phyloP scores from a whole-genome alignment of 108 stramenopile genomes.

The Cylindrotheca closterium region DNA sequence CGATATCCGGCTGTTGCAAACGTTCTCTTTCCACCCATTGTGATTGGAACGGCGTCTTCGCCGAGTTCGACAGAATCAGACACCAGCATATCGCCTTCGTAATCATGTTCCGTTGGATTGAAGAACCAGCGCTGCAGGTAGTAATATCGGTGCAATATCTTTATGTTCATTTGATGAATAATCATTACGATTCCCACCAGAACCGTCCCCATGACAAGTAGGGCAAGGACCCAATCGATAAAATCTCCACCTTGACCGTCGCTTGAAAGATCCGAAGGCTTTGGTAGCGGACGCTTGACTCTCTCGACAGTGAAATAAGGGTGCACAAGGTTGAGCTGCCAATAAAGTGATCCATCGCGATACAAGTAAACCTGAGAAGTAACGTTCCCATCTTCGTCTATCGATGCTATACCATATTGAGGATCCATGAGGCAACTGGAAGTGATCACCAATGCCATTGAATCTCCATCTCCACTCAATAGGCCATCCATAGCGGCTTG shows the following conservation, averaged over 20 bases:
- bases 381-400: constrained; percentile 31
- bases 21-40: constrained; percentile 41
- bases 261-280: constrained; percentile 7
- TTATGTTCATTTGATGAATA: constrained; percentile 42
- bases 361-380: constrained; percentile 60
- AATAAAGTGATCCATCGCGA: constrained; percentile 66
- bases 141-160: constrained; percentile 22
- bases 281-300: constrained; percentile 25
- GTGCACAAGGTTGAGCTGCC: constrained; percentile 63
- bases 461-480: constrained; percentile 70
- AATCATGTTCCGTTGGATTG: constrained; percentile 37
- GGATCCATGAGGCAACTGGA: constrained; percentile 68
- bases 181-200: constrained; percentile 34
- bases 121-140: constrained; percentile 53
- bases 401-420: constrained; percentile 52
- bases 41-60: constrained; percentile 45
- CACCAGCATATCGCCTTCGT: constrained; percentile 13
- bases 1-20: neutral
- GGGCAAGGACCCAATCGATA: constrained; percentile 48
- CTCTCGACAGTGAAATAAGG: constrained; percentile 59
- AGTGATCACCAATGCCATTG: constrained; percentile 52
- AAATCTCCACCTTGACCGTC: constrained; percentile 33
- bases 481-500: constrained; percentile 47
- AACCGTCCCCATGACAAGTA: constrained; percentile 21
- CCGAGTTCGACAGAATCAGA: constrained; percentile 16